Conservation (phyloP, 164 flowering plant species). For the Brasenia schreberi region DNA sequence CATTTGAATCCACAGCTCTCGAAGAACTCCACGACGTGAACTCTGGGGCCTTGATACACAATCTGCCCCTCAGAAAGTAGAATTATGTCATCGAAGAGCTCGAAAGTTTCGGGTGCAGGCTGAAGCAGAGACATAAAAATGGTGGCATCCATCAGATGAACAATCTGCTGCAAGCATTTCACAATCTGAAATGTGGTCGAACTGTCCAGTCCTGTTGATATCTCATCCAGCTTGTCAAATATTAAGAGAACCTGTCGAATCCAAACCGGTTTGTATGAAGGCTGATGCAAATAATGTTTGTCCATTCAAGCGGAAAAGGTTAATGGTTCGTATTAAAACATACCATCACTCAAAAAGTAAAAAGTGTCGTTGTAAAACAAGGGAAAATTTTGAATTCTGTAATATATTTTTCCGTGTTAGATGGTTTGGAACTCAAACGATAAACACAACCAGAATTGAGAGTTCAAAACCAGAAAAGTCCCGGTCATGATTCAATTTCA, state of each 20-base stretch:
- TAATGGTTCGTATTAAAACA: too few species aligned
- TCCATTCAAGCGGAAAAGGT: too few species aligned
- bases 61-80: slow-evolving; percentile 84
- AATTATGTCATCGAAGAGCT: slow-evolving; percentile 84
- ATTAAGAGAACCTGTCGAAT: slow-evolving; percentile 7
- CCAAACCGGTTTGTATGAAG: too few species aligned
- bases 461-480: too few species aligned
- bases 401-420: too few species aligned
- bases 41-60: slow-evolving; percentile 86
- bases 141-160: slow-evolving; percentile 70
- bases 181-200: slow-evolving; percentile 95
- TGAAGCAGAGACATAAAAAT: slow-evolving; percentile 86
- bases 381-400: too few species aligned
- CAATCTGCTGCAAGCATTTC: slow-evolving; percentile 90
- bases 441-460: too few species aligned
- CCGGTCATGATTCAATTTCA: too few species aligned
- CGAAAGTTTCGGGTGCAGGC: slow-evolving; percentile 93
- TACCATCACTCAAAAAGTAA: too few species aligned
- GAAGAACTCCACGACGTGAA: slow-evolving; percentile 66
- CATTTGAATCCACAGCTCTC: slow-evolving; percentile 69
- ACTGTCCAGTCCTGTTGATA: slow-evolving; percentile 98
- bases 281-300: too few species aligned
- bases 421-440: too few species aligned
- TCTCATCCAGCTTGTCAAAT: slow-evolving; percentile 99
- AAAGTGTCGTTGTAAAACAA: too few species aligned